Evolutionary conservation across 306 rosid genomes (phyloP), one percentile per base, ranked within the genome.

Genomic region (Medicago lupulina): DNA sequence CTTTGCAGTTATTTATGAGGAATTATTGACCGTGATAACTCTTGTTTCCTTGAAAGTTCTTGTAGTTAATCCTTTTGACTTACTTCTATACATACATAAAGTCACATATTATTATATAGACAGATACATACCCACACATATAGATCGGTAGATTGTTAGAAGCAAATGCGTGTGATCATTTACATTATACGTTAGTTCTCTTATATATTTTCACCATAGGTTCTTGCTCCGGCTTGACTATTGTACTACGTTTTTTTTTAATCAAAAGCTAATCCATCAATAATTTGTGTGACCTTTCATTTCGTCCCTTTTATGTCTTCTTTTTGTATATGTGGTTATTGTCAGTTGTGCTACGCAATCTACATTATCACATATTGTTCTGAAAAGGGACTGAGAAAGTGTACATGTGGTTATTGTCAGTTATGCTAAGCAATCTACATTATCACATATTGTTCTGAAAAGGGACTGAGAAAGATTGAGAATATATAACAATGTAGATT

Each of bases 271-370:
- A 9, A 66, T 34, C 53, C 60, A 59, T 74, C 31, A 65, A 23
- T 51, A 55, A 31, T 41, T 47, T 50, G 58, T 70, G 47, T 81
- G 76, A 75, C 68, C 69, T 69, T 75, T 34, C 38, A 61, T 64
- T 55, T 31, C 54, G 11, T 15, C 59, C 44, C 64, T 76, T 76
- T 63, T 75, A 19, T 41, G 50, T 70, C 67, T 9, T 23, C 1
- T 43, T 19, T 65, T 70, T 62, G 12, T 44, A 46, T 80, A 66
- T 63, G n/a, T 18, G 46, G 28, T 51, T 53, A 65, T 23, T 53
- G n/a, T 53, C 25, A 7, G 55, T 76, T 54, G 59, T 53, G 67
- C 67, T 23, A 67, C 36, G 10, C 41, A 18, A 15, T 31, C 36
- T 31, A 31, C 55, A 8, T 13, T 68, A 31, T 18, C 59, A 28